Evolutionary conservation across 2,329 filamentous ascomycete genomes (phyloP), one percentile per base, ranked within the genome.

Genomic region (Colletotrichum orbiculare): DNA sequence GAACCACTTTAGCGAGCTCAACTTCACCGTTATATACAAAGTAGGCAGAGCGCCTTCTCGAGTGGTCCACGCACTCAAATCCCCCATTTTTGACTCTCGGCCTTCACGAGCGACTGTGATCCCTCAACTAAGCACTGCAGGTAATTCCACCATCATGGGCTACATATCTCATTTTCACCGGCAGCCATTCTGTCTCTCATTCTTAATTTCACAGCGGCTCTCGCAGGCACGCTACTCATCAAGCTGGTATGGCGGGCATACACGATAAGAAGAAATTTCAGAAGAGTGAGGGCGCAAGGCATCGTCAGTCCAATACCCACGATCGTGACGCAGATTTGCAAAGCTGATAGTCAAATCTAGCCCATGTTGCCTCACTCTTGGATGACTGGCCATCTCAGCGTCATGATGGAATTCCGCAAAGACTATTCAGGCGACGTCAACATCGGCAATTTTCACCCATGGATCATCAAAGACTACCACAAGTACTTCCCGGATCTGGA

Each of bases 391-490:
- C 52, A 63, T 8, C 34, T 66, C 0, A 13, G 34, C 2, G 41
- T 66, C 15, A 62, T 63, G 39, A 48, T 42, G 12, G 53, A 57
- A 38, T 64, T 64, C 12, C 43, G 49, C 1, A 54, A 60, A 17
- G 43, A 64, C 6, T 64, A 54, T 3, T 52, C 46, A 2, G 38
- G 17, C 13, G 58, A 56, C 13, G 50, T 47, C 3, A 52, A 62
- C 6, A 55, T 55, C 6, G 41, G 58, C 2, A 50, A 55, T 11
- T 54, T 55, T 12, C 45, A 60, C 35, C 15, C 46, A 13, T 54
- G 33, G 42, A 60, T 60, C 8, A 45, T 60, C n/a, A 60, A 60
- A 3, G 54, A 60, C 50, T 64, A 60, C 13, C 10, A 60, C 33
- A 50, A 25, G 12, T 55, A 60, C 11, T 55, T 64, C 10, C 52